Evolutionary conservation across 306 rosid species (phyloP).

Genomic region (Sindora glabra): DNA sequence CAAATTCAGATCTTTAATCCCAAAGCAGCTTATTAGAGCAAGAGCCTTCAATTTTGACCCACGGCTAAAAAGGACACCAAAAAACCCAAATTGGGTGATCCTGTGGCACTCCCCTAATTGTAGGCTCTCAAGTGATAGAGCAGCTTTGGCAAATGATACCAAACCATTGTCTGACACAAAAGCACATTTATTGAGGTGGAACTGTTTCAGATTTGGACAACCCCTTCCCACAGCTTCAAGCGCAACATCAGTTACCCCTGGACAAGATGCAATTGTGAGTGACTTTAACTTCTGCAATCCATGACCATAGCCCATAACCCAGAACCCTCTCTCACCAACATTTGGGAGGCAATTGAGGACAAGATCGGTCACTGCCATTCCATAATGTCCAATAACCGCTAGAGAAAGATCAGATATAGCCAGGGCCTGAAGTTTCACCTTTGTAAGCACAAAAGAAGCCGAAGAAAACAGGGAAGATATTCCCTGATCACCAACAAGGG

Average conservation of each 20-base stretch:
- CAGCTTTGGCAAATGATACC: constrained; percentile 60
- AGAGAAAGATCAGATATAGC: constrained; percentile 71
- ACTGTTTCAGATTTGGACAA: constrained; percentile 73
- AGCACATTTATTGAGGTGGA: constrained; percentile 51
- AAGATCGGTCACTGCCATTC: constrained; percentile 61
- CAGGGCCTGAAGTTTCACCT: constrained; percentile 72
- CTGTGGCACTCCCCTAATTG: constrained; percentile 91
- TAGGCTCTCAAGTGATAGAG: constrained; percentile 67
- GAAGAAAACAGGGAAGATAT: constrained; percentile 58
- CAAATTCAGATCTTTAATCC: constrained; percentile 54
- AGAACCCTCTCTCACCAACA: constrained; percentile 80
- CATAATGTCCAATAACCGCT: constrained; percentile 89
- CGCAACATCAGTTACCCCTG: constrained; percentile 68
- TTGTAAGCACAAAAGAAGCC: constrained; percentile 39
- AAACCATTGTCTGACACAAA: constrained; percentile 70
- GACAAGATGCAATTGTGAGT: constrained; percentile 53
- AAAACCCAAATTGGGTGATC: constrained; percentile 70
- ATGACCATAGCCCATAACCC: constrained; percentile 83
- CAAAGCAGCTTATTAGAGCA: constrained; percentile 60
- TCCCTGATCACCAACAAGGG: constrained; percentile 71
- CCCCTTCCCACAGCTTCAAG: constrained; percentile 75
- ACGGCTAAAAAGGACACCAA: constrained; percentile 61
- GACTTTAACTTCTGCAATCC: constrained; percentile 80
- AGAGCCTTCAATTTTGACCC: constrained; percentile 64
- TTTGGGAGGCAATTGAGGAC: constrained; percentile 50